Base-by-base conservation (phyloP, 139 green algal species). In the Spirogloea muscicola region DNA sequence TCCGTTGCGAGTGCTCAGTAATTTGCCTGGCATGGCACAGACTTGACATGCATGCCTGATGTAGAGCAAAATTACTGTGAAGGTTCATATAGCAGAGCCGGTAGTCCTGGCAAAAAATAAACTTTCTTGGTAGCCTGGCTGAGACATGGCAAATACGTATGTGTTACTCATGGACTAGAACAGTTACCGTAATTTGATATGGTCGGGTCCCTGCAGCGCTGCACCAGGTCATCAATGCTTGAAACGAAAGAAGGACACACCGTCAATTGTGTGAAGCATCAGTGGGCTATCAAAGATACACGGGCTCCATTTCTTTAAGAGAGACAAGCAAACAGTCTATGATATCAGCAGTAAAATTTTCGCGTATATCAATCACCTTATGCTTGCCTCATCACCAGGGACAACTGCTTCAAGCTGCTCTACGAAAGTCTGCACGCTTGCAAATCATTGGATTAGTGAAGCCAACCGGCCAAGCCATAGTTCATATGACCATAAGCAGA, bases 101-200 rank as follows among this genome's bases (percentile, higher is more conserved):
- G 46, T 55, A 21, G n/a, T 55, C 21, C 46, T 55, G 21, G n/a
- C n/a, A 55, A 55, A 55, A 55, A 55, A 55, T 55, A 55, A 55
- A 55, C n/a, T 31, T 21, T 31, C 21, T 31, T 55, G 46, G n/a
- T 55, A 55, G 21, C 46, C n/a, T 21, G 21, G 46, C 21, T 21
- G n/a, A 55, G n/a, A 21, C n/a, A n/a, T n/a, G n/a, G n/a, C n/a
- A 55, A 55, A 55, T 55, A 55, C 21, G n/a, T 31, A 55, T 55
- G 46, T 31, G 21, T 31, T 55, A 21, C n/a, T 21, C 46, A 21
- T 31, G 21, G n/a, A 55, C 21, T 21, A n/a, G 57, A 65, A 65
- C 29, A 65, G 44, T 37, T 16, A 74, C 66, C 52, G 13, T 40
- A 77, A 46, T 77, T 67, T 25, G 69, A 77, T 21, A 69, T 37